Percentiles rank a stretch among this genome's conserved stretches.
phyloP scores from a whole-genome alignment of 192 early-diverging fungal species.

The Fimicolochytrium jonesii region DNA sequence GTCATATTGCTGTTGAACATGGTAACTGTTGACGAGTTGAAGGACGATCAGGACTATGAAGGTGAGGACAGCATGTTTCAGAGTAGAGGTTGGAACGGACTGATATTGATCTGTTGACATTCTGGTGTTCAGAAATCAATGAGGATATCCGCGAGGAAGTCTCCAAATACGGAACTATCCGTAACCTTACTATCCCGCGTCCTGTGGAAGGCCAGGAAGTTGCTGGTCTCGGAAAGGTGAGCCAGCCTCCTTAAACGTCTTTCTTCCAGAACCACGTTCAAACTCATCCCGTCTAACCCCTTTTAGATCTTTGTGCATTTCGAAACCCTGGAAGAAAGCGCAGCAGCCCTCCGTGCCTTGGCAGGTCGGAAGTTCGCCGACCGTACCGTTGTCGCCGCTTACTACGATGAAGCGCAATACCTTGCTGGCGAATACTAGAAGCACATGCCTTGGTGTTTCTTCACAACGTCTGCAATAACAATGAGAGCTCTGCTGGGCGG shows the following conservation, averaged over 20 bases:
- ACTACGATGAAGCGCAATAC: conserved; percentile 72
- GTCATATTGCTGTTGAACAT: conserved; percentile 93
- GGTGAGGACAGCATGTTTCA: conserved; percentile 50
- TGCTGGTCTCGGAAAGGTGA: conserved; percentile 81
- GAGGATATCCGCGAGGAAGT: conserved; percentile 92
- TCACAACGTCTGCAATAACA: too few species aligned
- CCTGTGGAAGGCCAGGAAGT: conserved; percentile 51
- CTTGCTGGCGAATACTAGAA: conserved; percentile 48
- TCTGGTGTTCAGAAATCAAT: conserved; percentile 82
- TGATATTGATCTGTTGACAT: background rate
- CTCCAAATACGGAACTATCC: conserved; percentile 76
- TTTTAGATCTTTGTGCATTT: conserved; percentile 83
- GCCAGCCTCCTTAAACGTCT: background rate
- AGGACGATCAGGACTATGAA: conserved; percentile 79
- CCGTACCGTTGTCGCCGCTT: conserved; percentile 87
- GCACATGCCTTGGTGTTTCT: too few species aligned
- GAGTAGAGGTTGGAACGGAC: background rate
- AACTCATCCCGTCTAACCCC: background rate
- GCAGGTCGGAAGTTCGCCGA: conserved; percentile 92
- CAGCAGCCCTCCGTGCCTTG: conserved; percentile 69
- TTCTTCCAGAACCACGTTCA: background rate
- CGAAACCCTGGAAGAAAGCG: conserved; percentile 51
- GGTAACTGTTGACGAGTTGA: conserved; percentile 82
- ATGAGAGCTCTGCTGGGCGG: too few species aligned
- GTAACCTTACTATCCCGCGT: conserved; percentile 78